Base-by-base conservation (phyloP, 331 rosid species). In the Phaseolus coccineus region DNA sequence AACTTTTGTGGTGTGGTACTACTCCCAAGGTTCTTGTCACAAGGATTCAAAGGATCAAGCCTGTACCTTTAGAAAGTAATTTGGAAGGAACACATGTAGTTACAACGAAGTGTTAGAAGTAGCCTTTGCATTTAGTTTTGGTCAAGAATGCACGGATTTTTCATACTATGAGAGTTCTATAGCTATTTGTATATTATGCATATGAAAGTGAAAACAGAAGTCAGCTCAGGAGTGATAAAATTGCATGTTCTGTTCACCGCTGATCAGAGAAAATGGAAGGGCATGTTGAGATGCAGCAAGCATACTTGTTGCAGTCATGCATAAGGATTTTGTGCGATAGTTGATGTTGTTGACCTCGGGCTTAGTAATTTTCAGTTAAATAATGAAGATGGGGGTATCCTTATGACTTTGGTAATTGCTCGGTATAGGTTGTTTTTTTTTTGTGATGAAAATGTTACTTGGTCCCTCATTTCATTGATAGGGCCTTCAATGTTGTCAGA, bases 371-470 rank as follows among this genome's bases (percentile, higher is more conserved):
- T 71, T 71, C 50, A 31, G 8, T 53, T 53, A 72, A 53, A 72
- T 19, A 33, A 31, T 72, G 13, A 35, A 53, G 4, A 16, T 53
- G 76, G 40, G 51, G 40, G 51, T n/a, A 30, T 69, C 16, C 19
- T 74, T 57, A 27, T 74, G 57, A 16, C 73, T 31, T 57, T 24
- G 78, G 47, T 30, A 24, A 69, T 51, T 57, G 57, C 44, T 69
- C 62, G 25, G 27, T 62, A 37, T 48, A 4, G 44, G 65, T 74
- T 48, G 39, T 8, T 19, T 22, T 8, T 6, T 4, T 62, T 63
- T 81, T 4, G 61, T 59, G 31, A 3, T 81, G 80, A 69, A 57
- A 59, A 76, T 76, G 74, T 64, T 79, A 51, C 35, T 59, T 69
- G 52, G 46, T 37, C 42, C 69, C 16, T 48, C 57, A 24, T 74